These are phyloP conservation scores for Talaromyces piceae DNA, from an alignment of 2,329 filamentous ascomycete species.

Conservation along the genomic window DNA sequence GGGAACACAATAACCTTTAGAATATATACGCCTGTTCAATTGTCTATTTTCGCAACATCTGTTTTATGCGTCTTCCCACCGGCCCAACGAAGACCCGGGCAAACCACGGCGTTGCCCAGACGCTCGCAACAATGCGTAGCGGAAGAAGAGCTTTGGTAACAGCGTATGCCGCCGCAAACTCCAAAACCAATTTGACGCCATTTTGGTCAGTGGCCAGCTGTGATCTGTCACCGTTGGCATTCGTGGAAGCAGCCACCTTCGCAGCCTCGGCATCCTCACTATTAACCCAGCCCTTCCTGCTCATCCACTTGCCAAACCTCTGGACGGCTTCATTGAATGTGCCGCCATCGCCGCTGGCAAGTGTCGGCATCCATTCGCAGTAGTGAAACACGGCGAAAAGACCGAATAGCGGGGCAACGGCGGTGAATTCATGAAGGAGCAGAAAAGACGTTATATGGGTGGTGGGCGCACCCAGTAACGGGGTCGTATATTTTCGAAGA, in stretches of 20 bases:
- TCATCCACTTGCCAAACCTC: conserved; percentile 70
- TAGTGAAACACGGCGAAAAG: conserved; percentile 76
- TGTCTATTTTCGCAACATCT: conserved; percentile 29
- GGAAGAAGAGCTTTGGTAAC: conserved; percentile 82
- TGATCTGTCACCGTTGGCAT: conserved; percentile 15
- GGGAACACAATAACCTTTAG: too few species aligned
- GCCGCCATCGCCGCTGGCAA: conserved; percentile 24
- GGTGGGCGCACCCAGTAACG: conserved; percentile 67
- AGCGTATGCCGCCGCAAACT: conserved; percentile 82
- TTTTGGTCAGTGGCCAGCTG: conserved; percentile 21
- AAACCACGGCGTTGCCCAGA: conserved; percentile 92
- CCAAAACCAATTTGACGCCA: conserved; percentile 50
- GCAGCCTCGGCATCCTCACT: conserved; percentile 41
- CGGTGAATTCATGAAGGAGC: conserved; percentile 85
- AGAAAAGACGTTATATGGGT: conserved; percentile 82
- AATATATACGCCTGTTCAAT: not conserved
- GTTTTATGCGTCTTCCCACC: conserved; percentile 32
- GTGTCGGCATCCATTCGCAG: conserved; percentile 61
- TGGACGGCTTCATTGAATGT: conserved; percentile 55
- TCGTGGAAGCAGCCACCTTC: conserved; percentile 21
- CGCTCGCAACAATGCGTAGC: conserved; percentile 64
- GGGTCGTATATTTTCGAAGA: conserved; percentile 60
- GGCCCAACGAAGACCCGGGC: conserved; percentile 57
- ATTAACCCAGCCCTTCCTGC: conserved; percentile 70
- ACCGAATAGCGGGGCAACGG: conserved; percentile 68